Conservation (phyloP, 164 flowering plant genomes). For the Pachysandra terminalis region DNA sequence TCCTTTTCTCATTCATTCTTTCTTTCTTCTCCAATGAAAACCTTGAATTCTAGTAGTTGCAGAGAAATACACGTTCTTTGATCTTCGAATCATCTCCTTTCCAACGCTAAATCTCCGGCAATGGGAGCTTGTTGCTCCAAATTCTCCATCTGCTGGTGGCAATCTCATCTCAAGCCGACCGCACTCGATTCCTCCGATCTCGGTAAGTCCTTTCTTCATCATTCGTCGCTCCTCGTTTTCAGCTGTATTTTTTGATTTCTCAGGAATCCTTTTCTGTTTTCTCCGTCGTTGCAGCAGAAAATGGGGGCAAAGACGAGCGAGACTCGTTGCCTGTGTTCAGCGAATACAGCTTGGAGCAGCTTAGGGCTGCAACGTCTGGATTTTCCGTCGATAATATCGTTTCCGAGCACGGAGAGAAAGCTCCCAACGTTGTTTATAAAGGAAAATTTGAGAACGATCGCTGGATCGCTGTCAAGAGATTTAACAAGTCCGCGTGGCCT, state of each 20-base stretch:
- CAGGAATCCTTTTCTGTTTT: not conserved
- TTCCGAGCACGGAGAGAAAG: constrained; percentile 94
- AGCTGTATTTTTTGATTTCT: not conserved
- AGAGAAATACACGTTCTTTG: not conserved
- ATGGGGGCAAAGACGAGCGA: constrained; percentile 41
- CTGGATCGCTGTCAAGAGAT: constrained; percentile 81
- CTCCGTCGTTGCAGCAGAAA: constrained; percentile 31
- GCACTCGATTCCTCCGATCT: constrained; percentile 55
- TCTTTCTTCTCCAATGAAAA: not conserved
- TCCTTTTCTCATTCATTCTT: constrained; percentile 4
- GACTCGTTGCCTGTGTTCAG: constrained; percentile 46
- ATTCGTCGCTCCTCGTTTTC: not conserved
- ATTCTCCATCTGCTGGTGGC: constrained; percentile 74
- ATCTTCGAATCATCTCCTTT: not conserved
- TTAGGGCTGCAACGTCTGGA: constrained; percentile 62
- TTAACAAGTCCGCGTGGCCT: constrained; percentile 85
- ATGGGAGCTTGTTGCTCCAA: constrained; percentile 87
- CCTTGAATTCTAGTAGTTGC: not conserved
- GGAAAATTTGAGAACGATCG: constrained; percentile 58
- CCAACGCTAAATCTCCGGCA: constrained; percentile 14
- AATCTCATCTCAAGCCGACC: constrained; percentile 55
- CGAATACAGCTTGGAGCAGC: constrained; percentile 71
- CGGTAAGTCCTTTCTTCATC: constrained; percentile 36
- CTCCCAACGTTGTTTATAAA: constrained; percentile 88
- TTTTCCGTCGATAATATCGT: constrained; percentile 80